Base-by-base conservation (phyloP, 148 eudicot genomes). In the Fallopia convolvulus region DNA sequence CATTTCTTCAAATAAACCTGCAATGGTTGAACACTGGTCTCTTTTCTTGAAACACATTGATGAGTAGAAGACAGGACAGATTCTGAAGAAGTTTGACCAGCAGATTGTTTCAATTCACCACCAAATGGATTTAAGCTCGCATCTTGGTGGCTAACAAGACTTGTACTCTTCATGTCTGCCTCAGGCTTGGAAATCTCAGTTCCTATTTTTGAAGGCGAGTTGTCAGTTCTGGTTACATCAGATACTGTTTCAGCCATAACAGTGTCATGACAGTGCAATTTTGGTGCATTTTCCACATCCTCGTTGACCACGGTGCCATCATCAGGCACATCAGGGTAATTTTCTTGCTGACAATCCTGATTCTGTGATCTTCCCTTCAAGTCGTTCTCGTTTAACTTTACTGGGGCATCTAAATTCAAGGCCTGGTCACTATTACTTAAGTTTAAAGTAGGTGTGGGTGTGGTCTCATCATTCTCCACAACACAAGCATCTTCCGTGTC, bases 401-500 rank as follows among this genome's bases (percentile, higher is more conserved):
- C 87, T 20, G 50, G 68, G 53, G 60, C 83, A 70, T 70, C 47
- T n/a, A 70, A 40, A 70, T 70, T 13, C 32, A 72, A 23, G 8
- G 0, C 36, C 20, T 21, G 21, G 75, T 23, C 86, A 56, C 39
- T 81, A 70, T 75, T 80, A 71, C 78, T 80, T 53, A 65, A 50
- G 70, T 83, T 86, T n/a, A 52, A 72, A 72, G 23, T 20, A 74
- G 81, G 77, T 49, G 76, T 74, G 17, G 77, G 70, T 75, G 82
- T 80, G 78, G 88, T 90, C 71, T 86, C 90, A 17, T 86, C 86
- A 63, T 84, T 77, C 84, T 89, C 87, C 75, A 85, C 70, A 79
- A 84, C 79, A 82, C 91, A 87, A 77, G 86, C 91, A 83, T 88
- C 93, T 74, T 90, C 91, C 48, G 81, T 61, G 63, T 90, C 94